phyloP scores from a whole-genome alignment of 768 basidiomycete genomes.

The Collybia sordida region DNA sequence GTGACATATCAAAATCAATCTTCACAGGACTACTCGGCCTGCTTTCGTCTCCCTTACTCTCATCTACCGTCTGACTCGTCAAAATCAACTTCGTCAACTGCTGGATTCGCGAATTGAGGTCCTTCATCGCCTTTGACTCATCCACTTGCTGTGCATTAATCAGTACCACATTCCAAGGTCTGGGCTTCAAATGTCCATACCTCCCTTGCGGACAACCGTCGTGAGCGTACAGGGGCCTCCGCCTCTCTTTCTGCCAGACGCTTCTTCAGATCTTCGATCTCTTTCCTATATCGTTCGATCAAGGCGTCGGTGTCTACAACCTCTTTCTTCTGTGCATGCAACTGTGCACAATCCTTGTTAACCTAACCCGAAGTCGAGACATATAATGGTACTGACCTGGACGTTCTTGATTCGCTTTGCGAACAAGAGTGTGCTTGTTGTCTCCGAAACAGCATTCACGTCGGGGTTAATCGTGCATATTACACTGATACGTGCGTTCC shows the following conservation, averaged over 20 bases:
- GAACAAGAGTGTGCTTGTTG: slow-evolving; percentile 85
- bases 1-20: slow-evolving; percentile 87
- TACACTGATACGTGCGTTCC: slow-evolving; percentile 94
- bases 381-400: slow-evolving; percentile 42
- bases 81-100: slow-evolving; percentile 83
- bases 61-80: slow-evolving; percentile 82
- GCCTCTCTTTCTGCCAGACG: slow-evolving; percentile 71
- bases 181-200: slow-evolving; percentile 22
- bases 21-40: slow-evolving; percentile 83
- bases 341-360: slow-evolving; percentile 25
- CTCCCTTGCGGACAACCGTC: slow-evolving; percentile 53
- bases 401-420: slow-evolving; percentile 92
- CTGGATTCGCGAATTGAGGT: slow-evolving; percentile 76
- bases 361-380: background rate
- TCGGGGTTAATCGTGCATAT: slow-evolving; percentile 96
- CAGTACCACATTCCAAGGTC: background rate
- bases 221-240: slow-evolving; percentile 49
- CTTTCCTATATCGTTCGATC: slow-evolving; percentile 90
- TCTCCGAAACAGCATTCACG: slow-evolving; percentile 73
- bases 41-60: slow-evolving; percentile 65
- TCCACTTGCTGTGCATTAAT: slow-evolving; percentile 63
- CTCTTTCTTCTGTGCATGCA: slow-evolving; percentile 92
- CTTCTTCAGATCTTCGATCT: slow-evolving; percentile 86
- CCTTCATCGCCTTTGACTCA: slow-evolving; percentile 82
- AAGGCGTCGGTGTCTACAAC: slow-evolving; percentile 91